Percentiles rank a stretch among this genome's conserved stretches.
These are phyloP conservation scores for Pleurotus citrinopileatus DNA, from an alignment of 768 basidiomycete genomes.

Conservation along the genomic window DNA sequence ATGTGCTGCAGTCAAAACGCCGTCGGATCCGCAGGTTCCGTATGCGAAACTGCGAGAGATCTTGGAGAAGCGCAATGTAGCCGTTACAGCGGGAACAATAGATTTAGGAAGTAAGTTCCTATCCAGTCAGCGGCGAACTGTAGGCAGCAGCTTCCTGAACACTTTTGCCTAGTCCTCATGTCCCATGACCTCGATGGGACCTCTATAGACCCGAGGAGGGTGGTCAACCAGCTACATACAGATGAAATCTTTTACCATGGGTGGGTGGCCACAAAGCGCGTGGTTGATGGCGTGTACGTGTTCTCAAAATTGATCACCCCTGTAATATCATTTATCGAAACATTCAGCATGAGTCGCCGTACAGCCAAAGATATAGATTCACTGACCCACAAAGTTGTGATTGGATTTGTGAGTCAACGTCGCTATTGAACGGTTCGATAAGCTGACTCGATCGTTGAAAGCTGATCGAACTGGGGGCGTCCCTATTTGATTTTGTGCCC, in stretches of 20 bases:
- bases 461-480: conserved; percentile 49
- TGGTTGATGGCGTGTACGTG: conserved; percentile 19
- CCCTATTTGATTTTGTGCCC: conserved; percentile 38
- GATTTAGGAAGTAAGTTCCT: conserved; percentile 39
- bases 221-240: conserved; percentile 16
- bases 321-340: too few species aligned
- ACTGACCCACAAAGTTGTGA: conserved; percentile 13
- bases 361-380: neutral
- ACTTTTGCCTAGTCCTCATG: conserved; percentile 21
- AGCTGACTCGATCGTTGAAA: conserved; percentile 17
- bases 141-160: neutral
- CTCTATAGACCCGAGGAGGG: conserved; percentile 19
- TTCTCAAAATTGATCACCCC: neutral
- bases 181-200: conserved; percentile 25
- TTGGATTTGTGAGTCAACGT: conserved; percentile 26
- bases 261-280: conserved; percentile 29
- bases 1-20: neutral
- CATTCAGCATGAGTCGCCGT: neutral
- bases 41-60: conserved; percentile 9
- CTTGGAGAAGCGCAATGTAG: conserved; percentile 23
- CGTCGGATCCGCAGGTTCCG: neutral
- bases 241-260: conserved; percentile 24
- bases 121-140: conserved; percentile 6
- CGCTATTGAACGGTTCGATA: neutral
- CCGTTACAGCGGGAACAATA: conserved; percentile 39